Base-by-base conservation (phyloP, 441 rosid species). In the Omphalea diandra region DNA sequence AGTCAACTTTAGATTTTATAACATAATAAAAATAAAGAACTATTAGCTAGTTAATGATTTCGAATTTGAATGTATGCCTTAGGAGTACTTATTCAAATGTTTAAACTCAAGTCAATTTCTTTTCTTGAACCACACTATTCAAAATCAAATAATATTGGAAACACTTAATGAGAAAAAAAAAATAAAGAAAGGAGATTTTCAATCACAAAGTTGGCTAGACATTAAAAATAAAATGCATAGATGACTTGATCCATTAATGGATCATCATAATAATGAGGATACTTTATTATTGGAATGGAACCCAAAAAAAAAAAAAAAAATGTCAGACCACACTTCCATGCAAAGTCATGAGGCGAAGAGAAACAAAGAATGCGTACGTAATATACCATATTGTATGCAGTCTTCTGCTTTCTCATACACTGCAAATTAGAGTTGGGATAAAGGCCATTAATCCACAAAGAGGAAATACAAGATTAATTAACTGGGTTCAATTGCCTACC, bases 351-450 rank as follows among this genome's bases (percentile, higher is more conserved):
- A n/a, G 57, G 7, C 17, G 17, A n/a, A 68, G 7, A 17, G 18
- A 44, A 29, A 43, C 43, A 59, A 69, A 59, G 20, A 35, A 69
- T 47, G 46, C 11, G 60, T 3, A 70, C 38, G 36, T 24, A 47
- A 49, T 59, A 14, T n/a, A 53, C 52, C 55, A 31, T 41, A 7
- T 57, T 56, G 55, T 31, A 41, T 32, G 54, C 3, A 14, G 31
- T 40, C 35, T 56, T 15, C n/a, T 17, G 63, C 71, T 54, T 27
- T 26, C 43, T 55, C 55, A 14, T 68, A 56, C 31, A 31, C 54
- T 56, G 61, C 62, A 38, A 65, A 65, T 65, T 50, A 65, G 69
- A 46, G 69, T 50, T 49, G n/a, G 29, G 68, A 35, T 46, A 29
- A 29, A 31, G 35, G 41, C 40, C 18, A 46, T 47, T 27, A 64